Evolutionary conservation across 805 yeast species (phyloP).

Genomic region (Blastobotrys chiropterorum): DNA sequence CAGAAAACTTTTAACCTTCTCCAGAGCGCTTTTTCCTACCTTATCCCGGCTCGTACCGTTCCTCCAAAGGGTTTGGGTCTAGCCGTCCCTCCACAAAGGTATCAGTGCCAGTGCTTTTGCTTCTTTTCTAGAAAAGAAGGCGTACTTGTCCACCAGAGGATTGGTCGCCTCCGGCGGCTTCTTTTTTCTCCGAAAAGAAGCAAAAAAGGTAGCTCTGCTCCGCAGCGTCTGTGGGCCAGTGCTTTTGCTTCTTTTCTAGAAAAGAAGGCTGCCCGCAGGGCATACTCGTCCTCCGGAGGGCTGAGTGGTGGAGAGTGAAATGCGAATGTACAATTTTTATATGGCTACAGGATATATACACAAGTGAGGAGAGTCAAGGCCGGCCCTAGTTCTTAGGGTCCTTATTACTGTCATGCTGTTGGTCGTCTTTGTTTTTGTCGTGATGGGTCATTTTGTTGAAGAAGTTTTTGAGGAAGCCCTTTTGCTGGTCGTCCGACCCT

Average conservation of each 20-base stretch:
- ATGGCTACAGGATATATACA: background rate
- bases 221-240: background rate
- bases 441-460: conserved; percentile 29
- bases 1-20: too few relatives aligned
- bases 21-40: too few relatives aligned
- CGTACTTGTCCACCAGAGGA: too few relatives aligned
- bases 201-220: background rate
- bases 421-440: conserved; percentile 14
- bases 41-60: too few relatives aligned
- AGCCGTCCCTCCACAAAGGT: too few relatives aligned
- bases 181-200: background rate
- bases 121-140: background rate
- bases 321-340: background rate
- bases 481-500: conserved; percentile 6
- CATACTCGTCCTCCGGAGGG: too few relatives aligned
- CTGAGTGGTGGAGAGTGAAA: background rate
- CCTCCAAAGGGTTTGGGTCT: too few relatives aligned
- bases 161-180: background rate
- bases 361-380: background rate
- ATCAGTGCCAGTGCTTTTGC: background rate
- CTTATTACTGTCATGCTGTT: background rate
- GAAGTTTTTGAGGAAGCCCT: conserved; percentile 30
- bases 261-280: too few relatives aligned
- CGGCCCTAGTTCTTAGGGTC: background rate
- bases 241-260: background rate